These are phyloP conservation scores for Paraphysoderma sedebokerense DNA, from an alignment of 371 early-diverging fungal species.

Conservation along the genomic window DNA sequence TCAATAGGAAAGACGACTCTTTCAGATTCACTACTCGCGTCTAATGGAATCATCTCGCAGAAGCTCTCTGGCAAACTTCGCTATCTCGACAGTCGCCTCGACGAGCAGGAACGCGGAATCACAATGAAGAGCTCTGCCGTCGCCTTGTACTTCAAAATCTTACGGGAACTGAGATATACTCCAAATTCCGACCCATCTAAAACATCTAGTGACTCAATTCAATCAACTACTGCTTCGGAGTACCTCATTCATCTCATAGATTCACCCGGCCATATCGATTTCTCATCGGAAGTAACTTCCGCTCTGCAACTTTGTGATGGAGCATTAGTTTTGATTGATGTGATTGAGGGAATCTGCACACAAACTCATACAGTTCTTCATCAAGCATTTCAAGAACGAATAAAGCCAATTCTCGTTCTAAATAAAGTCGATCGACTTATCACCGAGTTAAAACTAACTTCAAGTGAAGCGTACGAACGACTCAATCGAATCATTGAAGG, in stretches of 20 bases:
- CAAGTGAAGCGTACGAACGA: conserved; percentile 78
- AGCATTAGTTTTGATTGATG: conserved; percentile 93
- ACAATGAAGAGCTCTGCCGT: conserved; percentile 98
- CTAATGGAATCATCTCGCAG: conserved; percentile 92
- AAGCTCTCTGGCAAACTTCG: conserved; percentile 96
- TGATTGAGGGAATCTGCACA: conserved; percentile 96
- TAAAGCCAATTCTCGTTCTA: conserved; percentile 83
- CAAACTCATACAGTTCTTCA: conserved; percentile 91
- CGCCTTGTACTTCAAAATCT: conserved; percentile 68
- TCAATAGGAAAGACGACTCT: conserved; percentile 91
- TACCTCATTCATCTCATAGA: conserved; percentile 96
- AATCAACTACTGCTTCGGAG: conserved; percentile 23
- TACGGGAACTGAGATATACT: too few species aligned
- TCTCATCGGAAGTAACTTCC: conserved; percentile 90
- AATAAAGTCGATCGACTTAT: conserved; percentile 98
- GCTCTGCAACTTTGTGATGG: conserved; percentile 95
- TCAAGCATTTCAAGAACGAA: conserved; percentile 82
- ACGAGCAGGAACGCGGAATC: conserved; percentile 99
- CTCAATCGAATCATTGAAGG: conserved; percentile 83
- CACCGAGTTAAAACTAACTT: conserved; percentile 78
- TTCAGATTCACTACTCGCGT: conserved; percentile 91
- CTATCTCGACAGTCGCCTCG: conserved; percentile 94
- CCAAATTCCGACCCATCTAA: too few species aligned
- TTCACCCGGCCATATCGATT: conserved; percentile 99
- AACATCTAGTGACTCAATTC: too few species aligned